Evolutionary conservation across 2,329 filamentous ascomycete species (phyloP).

Genomic region (Emmonsiellopsis sp.): DNA sequence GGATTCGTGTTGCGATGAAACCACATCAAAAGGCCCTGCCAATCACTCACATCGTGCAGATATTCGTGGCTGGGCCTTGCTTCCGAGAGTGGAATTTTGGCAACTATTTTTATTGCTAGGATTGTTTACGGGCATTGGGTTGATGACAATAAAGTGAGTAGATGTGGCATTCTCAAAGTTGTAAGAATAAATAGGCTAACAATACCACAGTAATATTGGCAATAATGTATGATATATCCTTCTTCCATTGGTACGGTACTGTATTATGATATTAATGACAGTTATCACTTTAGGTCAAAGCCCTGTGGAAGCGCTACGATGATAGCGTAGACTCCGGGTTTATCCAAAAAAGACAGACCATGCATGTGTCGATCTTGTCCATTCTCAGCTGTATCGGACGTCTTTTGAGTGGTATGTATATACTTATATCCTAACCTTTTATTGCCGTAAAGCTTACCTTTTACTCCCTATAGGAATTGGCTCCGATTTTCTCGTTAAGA

Average conservation of each 20-base stretch:
- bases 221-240: slow-evolving; percentile 53
- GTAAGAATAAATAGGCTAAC: slow-evolving; percentile 22
- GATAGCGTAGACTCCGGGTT: slow-evolving; percentile 61
- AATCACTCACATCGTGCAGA: slow-evolving; percentile 75
- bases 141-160: slow-evolving; percentile 97
- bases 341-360: slow-evolving; percentile 70
- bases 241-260: background rate
- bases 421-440: background rate
- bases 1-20: slow-evolving; percentile 40
- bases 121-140: slow-evolving; percentile 80
- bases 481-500: slow-evolving; percentile 81
- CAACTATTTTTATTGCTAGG: slow-evolving; percentile 80
- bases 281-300: slow-evolving; percentile 45
- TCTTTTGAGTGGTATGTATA: slow-evolving; percentile 60
- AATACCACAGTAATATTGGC: slow-evolving; percentile 69
- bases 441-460: slow-evolving; percentile 14
- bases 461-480: slow-evolving; percentile 56
- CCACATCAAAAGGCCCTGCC: slow-evolving; percentile 53
- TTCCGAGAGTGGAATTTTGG: slow-evolving; percentile 75
- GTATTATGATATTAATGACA: background rate
- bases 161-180: background rate
- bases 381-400: slow-evolving; percentile 77
- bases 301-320: slow-evolving; percentile 82
- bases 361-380: slow-evolving; percentile 93
- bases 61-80: slow-evolving; percentile 72